These are phyloP conservation scores for Malus hybrid DNA, from an alignment of 331 rosid species.

Conservation along the genomic window DNA sequence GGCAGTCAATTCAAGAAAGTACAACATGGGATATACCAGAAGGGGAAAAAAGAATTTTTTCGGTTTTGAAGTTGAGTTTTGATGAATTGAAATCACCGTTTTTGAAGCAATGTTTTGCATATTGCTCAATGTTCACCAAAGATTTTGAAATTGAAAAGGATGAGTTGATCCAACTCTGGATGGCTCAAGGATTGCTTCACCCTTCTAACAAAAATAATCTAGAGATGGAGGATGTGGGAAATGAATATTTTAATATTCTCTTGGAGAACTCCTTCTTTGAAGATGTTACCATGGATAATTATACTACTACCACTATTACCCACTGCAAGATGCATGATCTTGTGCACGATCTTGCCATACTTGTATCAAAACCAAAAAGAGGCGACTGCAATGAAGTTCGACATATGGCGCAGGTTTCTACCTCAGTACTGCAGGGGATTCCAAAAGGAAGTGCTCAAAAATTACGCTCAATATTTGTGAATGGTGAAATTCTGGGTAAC, in stretches of 20 bases:
- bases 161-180: neutral
- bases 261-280: neutral
- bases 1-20: neutral
- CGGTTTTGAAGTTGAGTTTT: neutral
- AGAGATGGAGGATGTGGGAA: neutral
- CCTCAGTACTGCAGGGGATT: neutral
- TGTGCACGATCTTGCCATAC: neutral
- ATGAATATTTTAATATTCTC: neutral
- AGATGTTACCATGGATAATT: neutral
- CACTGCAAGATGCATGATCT: neutral
- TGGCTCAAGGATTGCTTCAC: neutral
- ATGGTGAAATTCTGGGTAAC: neutral
- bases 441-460: neutral
- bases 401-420: neutral
- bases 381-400: neutral
- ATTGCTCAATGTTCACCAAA: neutral
- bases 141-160: neutral
- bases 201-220: neutral
- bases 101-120: neutral
- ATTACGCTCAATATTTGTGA: neutral
- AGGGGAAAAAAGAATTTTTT: neutral
- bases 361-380: neutral
- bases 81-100: neutral
- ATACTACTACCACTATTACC: too few species aligned
- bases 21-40: neutral